phyloP scores from a whole-genome alignment of 1,139 yeast species.

The Zygotorulaspora mrakii region DNA sequence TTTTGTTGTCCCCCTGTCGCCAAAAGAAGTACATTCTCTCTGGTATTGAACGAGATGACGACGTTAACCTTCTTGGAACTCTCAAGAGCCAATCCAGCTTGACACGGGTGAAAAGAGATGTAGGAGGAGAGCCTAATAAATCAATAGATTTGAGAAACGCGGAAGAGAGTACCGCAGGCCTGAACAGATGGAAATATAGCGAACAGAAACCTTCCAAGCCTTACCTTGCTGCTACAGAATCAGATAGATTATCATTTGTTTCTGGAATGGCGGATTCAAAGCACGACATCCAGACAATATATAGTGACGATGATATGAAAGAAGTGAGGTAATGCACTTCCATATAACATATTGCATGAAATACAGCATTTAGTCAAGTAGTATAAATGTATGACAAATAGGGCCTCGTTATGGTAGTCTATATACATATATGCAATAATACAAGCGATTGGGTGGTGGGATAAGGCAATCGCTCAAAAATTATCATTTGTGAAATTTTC shows the following conservation, averaged over 20 bases:
- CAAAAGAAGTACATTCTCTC: constrained; percentile 13
- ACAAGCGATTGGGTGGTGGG: constrained; percentile 3
- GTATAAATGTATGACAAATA: too few relatives aligned
- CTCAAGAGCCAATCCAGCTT: constrained; percentile 3
- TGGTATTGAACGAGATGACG: constrained; percentile 19
- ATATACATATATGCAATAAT: constrained; percentile 9
- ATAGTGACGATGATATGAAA: constrained; percentile 9
- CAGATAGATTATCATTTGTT: background rate
- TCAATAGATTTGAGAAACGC: background rate
- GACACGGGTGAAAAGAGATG: constrained; percentile 11
- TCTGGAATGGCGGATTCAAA: background rate
- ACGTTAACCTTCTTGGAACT: constrained; percentile 20
- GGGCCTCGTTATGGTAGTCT: constrained; percentile 6
- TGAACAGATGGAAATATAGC: too few relatives aligned
- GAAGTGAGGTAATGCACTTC: background rate
- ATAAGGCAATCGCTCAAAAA: constrained; percentile 3
- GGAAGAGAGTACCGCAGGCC: too few relatives aligned
- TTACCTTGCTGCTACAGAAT: background rate
- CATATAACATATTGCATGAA: too few relatives aligned
- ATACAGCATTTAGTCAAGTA: too few relatives aligned
- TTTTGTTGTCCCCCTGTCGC: background rate
- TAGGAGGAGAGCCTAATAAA: constrained; percentile 16
- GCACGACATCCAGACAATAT: constrained; percentile 3
- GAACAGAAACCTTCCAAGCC: too few relatives aligned
- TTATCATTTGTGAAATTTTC: constrained; percentile 46